Base-by-base conservation (phyloP, 208 protist genomes). In the Leishmania major region DNA sequence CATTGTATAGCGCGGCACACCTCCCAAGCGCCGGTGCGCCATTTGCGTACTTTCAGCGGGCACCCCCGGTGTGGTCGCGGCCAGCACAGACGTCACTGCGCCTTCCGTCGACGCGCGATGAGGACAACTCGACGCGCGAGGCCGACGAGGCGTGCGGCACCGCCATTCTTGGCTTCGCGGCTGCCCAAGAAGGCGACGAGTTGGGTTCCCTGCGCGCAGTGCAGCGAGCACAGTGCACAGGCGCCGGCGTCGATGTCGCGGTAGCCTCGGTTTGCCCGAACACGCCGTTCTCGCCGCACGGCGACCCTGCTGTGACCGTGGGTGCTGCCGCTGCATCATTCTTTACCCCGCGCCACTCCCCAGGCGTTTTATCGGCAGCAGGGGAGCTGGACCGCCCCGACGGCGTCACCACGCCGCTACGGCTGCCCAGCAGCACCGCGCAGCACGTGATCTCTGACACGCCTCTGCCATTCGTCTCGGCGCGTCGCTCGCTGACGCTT, bases 11-110 rank as follows among this genome's bases (percentile, higher is more conserved):
- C n/a, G 25, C 10, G 8, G 73, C 17, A n/a, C 15, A n/a, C 8
- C 35, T 25, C 19, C 31, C 55, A 10, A 5, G 37, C n/a, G 43
- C 75, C 10, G 37, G 60, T 6, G 71, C 74, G 10, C 83, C 83
- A 0, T 25, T 86, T 37, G 49, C 45, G 8, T 86, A 86, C 55
- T 86, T 86, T 55, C 83, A 82, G 47, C 78, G 77, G 51, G 83
- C 83, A 37, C 83, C 83, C 3, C 40, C 74, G 3, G 74, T 82
- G 64, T 82, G 64, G 81, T 7, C 55, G 17, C 37, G 17, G 10
- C 15, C 55, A 25, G 3, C 53, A 53, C n/a, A 28, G 31, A 49
- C 69, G 5, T 31, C 62, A 62, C 8, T 75, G 47, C 77, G 71
- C 1, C 69, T 62, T 10, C 51, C 76, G 37, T 66, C 49, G 25